Percentiles rank a stretch among this genome's conserved stretches.
phyloP scores from a whole-genome alignment of 148 eudicot genomes.

The Vaccinium myrtillus region DNA sequence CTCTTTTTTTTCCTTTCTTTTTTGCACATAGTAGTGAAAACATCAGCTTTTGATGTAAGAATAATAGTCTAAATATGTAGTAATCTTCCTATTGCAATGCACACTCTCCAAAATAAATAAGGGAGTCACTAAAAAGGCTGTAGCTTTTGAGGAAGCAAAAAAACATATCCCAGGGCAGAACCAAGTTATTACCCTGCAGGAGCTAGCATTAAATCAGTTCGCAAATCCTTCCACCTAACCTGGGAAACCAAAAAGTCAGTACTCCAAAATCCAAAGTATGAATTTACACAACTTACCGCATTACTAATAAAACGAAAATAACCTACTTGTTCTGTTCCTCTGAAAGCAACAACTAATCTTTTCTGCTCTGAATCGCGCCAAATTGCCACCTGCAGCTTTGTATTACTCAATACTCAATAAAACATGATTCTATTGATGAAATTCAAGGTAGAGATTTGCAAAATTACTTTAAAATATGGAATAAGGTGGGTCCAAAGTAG shows the following conservation, averaged over 20 bases:
- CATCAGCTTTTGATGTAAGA: neutral
- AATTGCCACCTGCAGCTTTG: slow-evolving; percentile 75
- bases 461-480: neutral
- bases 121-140: neutral
- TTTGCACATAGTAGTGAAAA: neutral
- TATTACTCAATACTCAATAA: slow-evolving; percentile 6
- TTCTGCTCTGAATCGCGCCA: slow-evolving; percentile 86
- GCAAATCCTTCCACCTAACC: slow-evolving; percentile 92
- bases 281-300: slow-evolving; percentile 16
- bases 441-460: neutral
- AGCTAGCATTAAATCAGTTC: slow-evolving; percentile 85
- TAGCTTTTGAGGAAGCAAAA: neutral
- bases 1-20: neutral
- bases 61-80: neutral
- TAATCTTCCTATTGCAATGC: neutral
- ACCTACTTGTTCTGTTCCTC: slow-evolving; percentile 99
- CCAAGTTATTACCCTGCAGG: slow-evolving; percentile 80
- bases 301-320: neutral
- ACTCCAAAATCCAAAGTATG: slow-evolving; percentile 18
- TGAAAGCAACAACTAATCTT: slow-evolving; percentile 92
- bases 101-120: neutral
- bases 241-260: slow-evolving; percentile 40
- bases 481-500: neutral
- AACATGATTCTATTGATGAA: slow-evolving; percentile 7
- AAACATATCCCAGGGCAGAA: neutral